Evolutionary conservation across 2,329 filamentous ascomycete genomes (phyloP), one percentile per base, ranked within the genome.

Genomic region (Ophiostoma sp.): DNA sequence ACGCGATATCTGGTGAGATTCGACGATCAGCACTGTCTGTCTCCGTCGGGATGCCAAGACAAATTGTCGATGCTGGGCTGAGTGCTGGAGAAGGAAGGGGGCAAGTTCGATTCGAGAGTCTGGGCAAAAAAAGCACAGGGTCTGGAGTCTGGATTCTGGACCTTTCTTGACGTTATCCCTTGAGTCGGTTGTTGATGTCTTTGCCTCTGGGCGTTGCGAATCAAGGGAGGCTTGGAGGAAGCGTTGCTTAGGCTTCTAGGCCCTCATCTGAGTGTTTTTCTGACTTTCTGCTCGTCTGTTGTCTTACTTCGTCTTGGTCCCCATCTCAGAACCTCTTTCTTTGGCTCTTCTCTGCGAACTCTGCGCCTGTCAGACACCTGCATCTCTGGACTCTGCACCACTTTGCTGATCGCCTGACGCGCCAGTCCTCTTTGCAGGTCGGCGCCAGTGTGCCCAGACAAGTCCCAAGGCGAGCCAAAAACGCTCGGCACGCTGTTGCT

Each of bases 21-120:
- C 63, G 39, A 66, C 11, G 63, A 48, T 66, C 39, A 48, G 33
- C 59, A 63, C 33, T 25, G 33, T 25, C 59, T 69, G 22, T 50
- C 64, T 33, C 42, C 39, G 28, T 33, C 64, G 64, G 25, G 66
- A 55, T 25, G 63, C 39, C 63, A 68, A 68, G 39, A 17, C 22
- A 48, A 31, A 5, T 17, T 68, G 19, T 66, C 55, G 55, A 59
- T 15, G n/a, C 33, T 42, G 61, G 36, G 31, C 57, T 33, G 22
- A 68, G 42, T 68, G 42, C 64, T 50, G 64, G 42, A 68, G 64
- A 68, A 33, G 61, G n/a, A 36, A n/a, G n/a, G 25, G 55, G 28
- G 28, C 28, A 17, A 48, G 15, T 15, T 48, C 42, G 42, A 48
- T 19, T 19, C 15, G 19, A 48, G 19, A 63, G 11, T 64, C 36